Evolutionary conservation across 176 grass and related monocot species (phyloP), one percentile per base, ranked within the genome.

Genomic region (Aegilops sharonensis): DNA sequence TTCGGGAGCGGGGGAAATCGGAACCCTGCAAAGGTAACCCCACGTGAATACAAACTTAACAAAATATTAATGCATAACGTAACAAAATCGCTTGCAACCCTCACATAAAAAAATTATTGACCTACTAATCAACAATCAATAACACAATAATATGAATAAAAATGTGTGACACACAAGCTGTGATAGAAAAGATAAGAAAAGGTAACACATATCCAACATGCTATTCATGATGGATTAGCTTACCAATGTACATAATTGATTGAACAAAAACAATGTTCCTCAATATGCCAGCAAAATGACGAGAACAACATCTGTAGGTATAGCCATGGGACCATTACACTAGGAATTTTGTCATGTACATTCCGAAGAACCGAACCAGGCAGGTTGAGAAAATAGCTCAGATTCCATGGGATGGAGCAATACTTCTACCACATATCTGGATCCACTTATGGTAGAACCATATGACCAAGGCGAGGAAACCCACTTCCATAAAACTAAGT

Each of bases 211-310:
- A 60, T 17, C 32, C 31, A 45, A 17, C 36, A 80, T 73, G 24
- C 24, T 81, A 76, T 47, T 67, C 9, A 32, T 47, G 21, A 6
- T 10, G 23, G 43, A 23, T 63, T 76, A 72, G 36, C 85, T 4
- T 93, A 98, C 95, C 95, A 98, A 79, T 98, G 95, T 47, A 98
- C 84, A 89, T 98, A 95, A 89, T 95, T 98, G 78, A 98, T 98
- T 81, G 95, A 98, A 86, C 95, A 98, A 89, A 98, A 98, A 89
- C 87, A 91, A 76, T 95, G 95, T 73, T 95, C 95, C 85, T 98
- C 95, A 0, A 98, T 85, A 80, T 98, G 92, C 95, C 93, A 95
- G 85, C 91, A 95, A 87, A 98, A 95, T 20, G 95, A 94, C 11
- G 92, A 95, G 80, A 98, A 98, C 17, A 98, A 61, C 93, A 98